phyloP scores from a whole-genome alignment of 768 basidiomycete genomes.

The Boletus rex-veris region DNA sequence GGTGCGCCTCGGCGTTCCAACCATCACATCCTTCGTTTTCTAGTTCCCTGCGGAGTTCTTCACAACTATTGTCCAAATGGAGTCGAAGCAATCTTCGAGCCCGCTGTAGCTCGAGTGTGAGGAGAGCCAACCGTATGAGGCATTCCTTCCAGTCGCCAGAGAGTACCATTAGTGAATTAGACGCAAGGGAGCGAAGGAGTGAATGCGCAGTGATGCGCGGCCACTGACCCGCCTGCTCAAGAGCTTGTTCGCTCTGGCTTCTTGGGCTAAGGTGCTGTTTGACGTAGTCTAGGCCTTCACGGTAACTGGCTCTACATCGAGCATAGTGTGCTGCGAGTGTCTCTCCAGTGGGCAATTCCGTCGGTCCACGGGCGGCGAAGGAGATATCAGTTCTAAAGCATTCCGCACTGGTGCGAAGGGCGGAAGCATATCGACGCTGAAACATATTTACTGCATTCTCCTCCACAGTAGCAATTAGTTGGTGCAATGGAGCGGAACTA shows the following conservation, averaged over 20 bases:
- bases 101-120: conserved; percentile 34
- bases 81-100: conserved; percentile 33
- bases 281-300: background rate
- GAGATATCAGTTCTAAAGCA: conserved; percentile 7
- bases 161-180: conserved; percentile 14
- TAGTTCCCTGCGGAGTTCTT: conserved; percentile 31
- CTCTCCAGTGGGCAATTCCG: background rate
- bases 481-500: background rate
- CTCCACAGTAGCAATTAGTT: conserved; percentile 4
- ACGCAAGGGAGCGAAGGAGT: conserved; percentile 32
- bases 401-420: background rate
- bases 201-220: conserved; percentile 32
- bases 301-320: conserved; percentile 4
- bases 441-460: conserved; percentile 8
- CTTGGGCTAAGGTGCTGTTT: conserved; percentile 9
- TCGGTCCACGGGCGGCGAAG: background rate
- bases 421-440: background rate
- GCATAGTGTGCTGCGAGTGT: conserved; percentile 8
- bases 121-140: conserved; percentile 29
- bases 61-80: conserved; percentile 14
- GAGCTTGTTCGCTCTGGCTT: conserved; percentile 15
- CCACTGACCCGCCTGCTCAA: conserved; percentile 32
- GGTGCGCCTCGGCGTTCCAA: conserved; percentile 19
- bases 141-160: conserved; percentile 28
- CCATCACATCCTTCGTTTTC: conserved; percentile 21